Conservation (phyloP, 371 early-diverging fungal genomes). For the Syncephalastrum monosporum region DNA sequence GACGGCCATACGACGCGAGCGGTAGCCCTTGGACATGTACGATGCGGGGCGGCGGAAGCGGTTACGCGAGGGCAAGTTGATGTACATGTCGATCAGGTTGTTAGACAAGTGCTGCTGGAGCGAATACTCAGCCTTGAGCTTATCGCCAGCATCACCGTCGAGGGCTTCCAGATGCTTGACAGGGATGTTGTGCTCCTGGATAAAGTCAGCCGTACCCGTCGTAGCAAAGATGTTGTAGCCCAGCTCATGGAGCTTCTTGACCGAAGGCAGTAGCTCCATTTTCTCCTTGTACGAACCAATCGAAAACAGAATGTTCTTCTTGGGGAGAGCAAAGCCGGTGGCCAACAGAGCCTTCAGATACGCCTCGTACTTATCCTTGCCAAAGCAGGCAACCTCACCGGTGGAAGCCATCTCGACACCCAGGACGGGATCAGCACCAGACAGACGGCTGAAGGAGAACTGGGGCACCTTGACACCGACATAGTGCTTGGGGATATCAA, state of each 20-base stretch:
- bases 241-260: slow-evolving; percentile 73
- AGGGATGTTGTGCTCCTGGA: slow-evolving; percentile 87
- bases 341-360: slow-evolving; percentile 91
- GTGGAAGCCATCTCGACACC: slow-evolving; percentile 99
- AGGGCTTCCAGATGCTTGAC: slow-evolving; percentile 87
- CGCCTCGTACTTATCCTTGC: slow-evolving; percentile 94
- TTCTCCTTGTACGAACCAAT: slow-evolving; percentile 97
- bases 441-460: slow-evolving; percentile 92
- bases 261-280: slow-evolving; percentile 85
- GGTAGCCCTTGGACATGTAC: slow-evolving; percentile 94
- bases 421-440: slow-evolving; percentile 93
- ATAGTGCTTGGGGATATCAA: slow-evolving; percentile 56
- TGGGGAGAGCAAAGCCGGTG: slow-evolving; percentile 87
- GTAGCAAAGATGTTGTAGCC: slow-evolving; percentile 94
- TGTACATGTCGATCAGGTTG: slow-evolving; percentile 96
- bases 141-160: slow-evolving; percentile 48
- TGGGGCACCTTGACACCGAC: slow-evolving; percentile 96
- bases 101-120: slow-evolving; percentile 91
- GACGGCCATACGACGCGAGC: slow-evolving; percentile 94
- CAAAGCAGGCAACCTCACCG: slow-evolving; percentile 98
- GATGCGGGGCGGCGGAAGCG: slow-evolving; percentile 93
- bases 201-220: slow-evolving; percentile 93
- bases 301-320: slow-evolving; percentile 89
- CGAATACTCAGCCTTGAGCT: slow-evolving; percentile 86
- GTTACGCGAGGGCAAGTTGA: slow-evolving; percentile 96